A percentile compares a stretch with the other conserved stretches of the same genome.
Conservation (phyloP, 306 rosid species). For the Prunus padus region DNA sequence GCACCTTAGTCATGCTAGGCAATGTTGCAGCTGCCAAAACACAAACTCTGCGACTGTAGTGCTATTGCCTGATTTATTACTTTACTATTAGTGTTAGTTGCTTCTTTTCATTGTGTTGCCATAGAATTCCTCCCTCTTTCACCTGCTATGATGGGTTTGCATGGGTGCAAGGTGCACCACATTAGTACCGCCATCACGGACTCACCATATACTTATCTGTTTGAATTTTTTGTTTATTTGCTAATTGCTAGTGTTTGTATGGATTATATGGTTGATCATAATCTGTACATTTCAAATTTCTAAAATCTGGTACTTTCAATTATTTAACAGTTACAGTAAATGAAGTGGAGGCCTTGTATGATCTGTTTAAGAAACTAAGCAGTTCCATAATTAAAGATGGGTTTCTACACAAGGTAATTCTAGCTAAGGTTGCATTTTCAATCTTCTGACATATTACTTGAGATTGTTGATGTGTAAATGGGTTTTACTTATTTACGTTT, state of each 20-base stretch:
- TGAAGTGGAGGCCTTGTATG: slow-evolving; percentile 73
- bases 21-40: not conserved
- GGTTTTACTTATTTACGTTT: no score
- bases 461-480: no score
- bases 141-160: not conserved
- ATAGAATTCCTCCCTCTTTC: not conserved
- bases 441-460: not conserved
- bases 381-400: slow-evolving; percentile 58
- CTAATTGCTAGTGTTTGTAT: not conserved
- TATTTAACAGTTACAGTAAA: slow-evolving; percentile 61
- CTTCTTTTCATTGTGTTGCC: not conserved
- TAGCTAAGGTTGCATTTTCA: not conserved
- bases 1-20: not conserved
- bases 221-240: not conserved
- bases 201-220: not conserved
- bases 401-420: slow-evolving; percentile 66
- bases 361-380: slow-evolving; percentile 60
- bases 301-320: slow-evolving; percentile 6
- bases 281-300: not conserved
- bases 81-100: not conserved
- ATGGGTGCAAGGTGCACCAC: not conserved
- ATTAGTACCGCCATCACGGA: not conserved
- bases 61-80: not conserved
- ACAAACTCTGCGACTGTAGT: not conserved
- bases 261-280: not conserved